A percentile compares a stretch with the other conserved stretches of the same genome.
Conservation (phyloP, 345 rosid genomes). For the Pistacia integerrima region DNA sequence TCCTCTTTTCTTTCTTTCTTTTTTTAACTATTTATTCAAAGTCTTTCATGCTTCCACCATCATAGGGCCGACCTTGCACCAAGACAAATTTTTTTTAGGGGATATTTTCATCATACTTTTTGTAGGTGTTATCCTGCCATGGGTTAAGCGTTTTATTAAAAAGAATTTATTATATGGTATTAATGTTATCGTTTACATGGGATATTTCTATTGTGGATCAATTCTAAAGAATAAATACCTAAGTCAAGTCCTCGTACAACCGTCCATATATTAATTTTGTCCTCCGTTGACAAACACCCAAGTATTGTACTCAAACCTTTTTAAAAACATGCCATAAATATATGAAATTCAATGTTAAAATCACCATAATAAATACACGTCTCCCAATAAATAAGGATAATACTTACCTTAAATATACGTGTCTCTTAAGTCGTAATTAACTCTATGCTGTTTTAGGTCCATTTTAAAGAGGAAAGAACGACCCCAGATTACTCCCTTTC, state of each 20-base stretch:
- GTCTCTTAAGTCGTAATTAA: background rate
- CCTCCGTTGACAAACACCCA: constrained; percentile 11
- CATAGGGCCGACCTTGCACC: background rate
- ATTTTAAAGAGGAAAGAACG: background rate
- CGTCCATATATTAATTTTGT: constrained; percentile 18
- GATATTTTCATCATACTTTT: background rate
- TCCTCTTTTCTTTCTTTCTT: background rate
- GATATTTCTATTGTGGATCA: too few species aligned
- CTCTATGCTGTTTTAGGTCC: background rate
- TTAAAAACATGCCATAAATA: background rate
- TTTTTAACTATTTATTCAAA: background rate
- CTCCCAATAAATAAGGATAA: background rate
- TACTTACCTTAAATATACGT: background rate
- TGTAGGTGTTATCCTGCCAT: too few species aligned
- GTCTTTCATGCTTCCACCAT: background rate
- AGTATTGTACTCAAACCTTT: background rate
- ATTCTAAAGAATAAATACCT: background rate
- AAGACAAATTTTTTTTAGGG: constrained; percentile 7
- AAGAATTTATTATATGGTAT: too few species aligned
- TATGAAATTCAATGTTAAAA: background rate
- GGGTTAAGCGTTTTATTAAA: too few species aligned
- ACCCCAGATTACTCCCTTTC: background rate
- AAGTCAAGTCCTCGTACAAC: background rate
- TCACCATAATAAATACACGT: background rate
- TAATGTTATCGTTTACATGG: too few species aligned